A percentile compares a stretch with the other conserved stretches of the same genome.
Evolutionary conservation across 495 filamentous ascomycete species (phyloP).

Genomic region (Extremus antarcticus): DNA sequence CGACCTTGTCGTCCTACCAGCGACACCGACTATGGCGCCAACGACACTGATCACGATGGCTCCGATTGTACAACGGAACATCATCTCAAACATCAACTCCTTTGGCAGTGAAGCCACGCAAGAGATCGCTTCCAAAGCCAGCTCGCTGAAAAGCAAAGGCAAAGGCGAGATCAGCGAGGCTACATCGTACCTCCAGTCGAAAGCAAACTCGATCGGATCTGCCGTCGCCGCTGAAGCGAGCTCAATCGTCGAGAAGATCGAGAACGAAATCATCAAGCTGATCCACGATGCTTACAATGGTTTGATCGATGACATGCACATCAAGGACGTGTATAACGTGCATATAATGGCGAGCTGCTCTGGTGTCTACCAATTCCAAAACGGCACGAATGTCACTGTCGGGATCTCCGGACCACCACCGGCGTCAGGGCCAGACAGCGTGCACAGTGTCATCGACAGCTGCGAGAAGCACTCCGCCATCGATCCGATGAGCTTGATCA

Average conservation of each 20-base stretch:
- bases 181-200: conserved; percentile 2
- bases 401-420: not conserved
- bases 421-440: conserved; percentile 3
- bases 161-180: conserved; percentile 9
- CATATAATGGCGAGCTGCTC: conserved; percentile 60
- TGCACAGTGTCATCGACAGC: conserved; percentile 41
- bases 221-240: not conserved
- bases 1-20: not conserved
- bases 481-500: conserved; percentile 47
- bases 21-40: conserved; percentile 1
- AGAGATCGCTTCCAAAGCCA: not conserved
- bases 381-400: conserved; percentile 35
- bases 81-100: not conserved
- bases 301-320: conserved; percentile 38
- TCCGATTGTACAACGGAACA: not conserved
- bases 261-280: conserved; percentile 15
- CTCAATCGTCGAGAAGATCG: not conserved
- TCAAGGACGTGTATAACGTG: conserved; percentile 60
- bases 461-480: conserved; percentile 54
- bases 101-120: not conserved
- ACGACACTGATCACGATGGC: conserved; percentile 17
- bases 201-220: conserved; percentile 9
- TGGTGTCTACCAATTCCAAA: conserved; percentile 43
- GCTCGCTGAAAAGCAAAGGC: conserved; percentile 5
- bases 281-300: conserved; percentile 38